Percentiles rank a stretch among this genome's conserved stretches.
phyloP scores from a whole-genome alignment of 371 early-diverging fungal genomes.

The Basidiobolus meristosporus region DNA sequence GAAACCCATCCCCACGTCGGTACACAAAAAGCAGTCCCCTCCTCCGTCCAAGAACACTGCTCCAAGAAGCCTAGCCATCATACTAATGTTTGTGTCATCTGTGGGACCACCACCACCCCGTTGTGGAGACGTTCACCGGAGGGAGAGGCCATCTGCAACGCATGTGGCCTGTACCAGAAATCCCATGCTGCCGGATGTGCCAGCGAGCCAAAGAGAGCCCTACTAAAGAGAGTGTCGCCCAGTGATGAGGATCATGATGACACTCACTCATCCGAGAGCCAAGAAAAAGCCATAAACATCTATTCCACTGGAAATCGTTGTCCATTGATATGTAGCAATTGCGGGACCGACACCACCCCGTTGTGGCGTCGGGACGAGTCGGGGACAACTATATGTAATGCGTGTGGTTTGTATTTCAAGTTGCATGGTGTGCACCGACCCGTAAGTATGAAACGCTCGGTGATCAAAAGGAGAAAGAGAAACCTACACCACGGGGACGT shows the following conservation, averaged over 20 bases:
- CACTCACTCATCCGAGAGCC: not conserved
- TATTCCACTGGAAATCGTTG: constrained; percentile 40
- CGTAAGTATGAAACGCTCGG: constrained; percentile 56
- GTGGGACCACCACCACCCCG: constrained; percentile 69
- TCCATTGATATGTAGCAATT: constrained; percentile 52
- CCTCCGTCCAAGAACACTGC: no score
- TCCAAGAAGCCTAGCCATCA: no score
- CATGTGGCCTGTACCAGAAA: constrained; percentile 64
- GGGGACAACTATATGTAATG: constrained; percentile 68
- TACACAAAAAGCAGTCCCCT: no score
- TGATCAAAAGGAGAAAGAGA: constrained; percentile 73
- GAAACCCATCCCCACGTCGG: no score
- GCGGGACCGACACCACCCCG: constrained; percentile 65
- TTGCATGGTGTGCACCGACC: constrained; percentile 59
- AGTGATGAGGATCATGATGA: no score
- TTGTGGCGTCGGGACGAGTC: constrained; percentile 71
- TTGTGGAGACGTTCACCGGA: constrained; percentile 76
- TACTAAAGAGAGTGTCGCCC: constrained; percentile 4
- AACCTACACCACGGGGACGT: constrained; percentile 10
- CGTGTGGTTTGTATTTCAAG: constrained; percentile 73
- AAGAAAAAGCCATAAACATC: constrained; percentile 12
- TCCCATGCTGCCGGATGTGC: constrained; percentile 65
- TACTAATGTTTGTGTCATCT: constrained; percentile 45
- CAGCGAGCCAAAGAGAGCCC: constrained; percentile 46
- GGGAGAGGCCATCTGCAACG: constrained; percentile 63